These are phyloP conservation scores for Cyberlindnera veronae DNA, from an alignment of 805 yeast genomes.

Conservation along the genomic window DNA sequence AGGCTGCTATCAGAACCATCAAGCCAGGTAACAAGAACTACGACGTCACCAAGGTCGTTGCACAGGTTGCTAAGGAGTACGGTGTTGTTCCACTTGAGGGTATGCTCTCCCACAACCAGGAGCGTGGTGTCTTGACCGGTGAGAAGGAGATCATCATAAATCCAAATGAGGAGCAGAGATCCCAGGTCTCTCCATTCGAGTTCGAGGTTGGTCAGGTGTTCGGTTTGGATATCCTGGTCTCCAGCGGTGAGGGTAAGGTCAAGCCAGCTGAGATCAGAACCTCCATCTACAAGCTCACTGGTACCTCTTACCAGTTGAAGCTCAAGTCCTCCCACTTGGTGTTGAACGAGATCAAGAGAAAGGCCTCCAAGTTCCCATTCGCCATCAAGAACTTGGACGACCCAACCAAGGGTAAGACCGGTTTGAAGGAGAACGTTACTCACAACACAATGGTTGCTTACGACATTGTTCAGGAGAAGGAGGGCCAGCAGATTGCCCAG, in stretches of 20 bases:
- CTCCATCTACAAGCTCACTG: slow-evolving; percentile 69
- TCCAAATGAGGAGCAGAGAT: slow-evolving; percentile 65
- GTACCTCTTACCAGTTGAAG: slow-evolving; percentile 63
- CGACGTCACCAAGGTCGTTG: slow-evolving; percentile 70
- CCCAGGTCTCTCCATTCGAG: slow-evolving; percentile 57
- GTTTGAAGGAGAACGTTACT: slow-evolving; percentile 66
- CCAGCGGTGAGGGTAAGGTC: slow-evolving; percentile 65
- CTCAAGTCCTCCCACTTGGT: slow-evolving; percentile 67
- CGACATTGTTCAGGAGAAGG: slow-evolving; percentile 65
- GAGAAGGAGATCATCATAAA: slow-evolving; percentile 73
- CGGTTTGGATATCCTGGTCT: slow-evolving; percentile 68
- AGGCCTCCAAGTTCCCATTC: slow-evolving; percentile 66
- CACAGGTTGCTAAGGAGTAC: slow-evolving; percentile 54
- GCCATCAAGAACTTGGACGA: slow-evolving; percentile 62
- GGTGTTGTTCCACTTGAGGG: slow-evolving; percentile 66
- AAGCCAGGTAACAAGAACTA: slow-evolving; percentile 66
- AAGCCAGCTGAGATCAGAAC: slow-evolving; percentile 57
- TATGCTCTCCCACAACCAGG: slow-evolving; percentile 72
- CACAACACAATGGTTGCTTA: slow-evolving; percentile 66
- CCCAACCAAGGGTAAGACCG: slow-evolving; percentile 69
- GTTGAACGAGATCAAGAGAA: slow-evolving; percentile 63
- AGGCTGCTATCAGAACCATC: slow-evolving; percentile 70
- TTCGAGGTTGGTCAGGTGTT: slow-evolving; percentile 76
- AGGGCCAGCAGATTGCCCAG: slow-evolving; percentile 65
- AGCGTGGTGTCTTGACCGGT: slow-evolving; percentile 64